Base-by-base conservation (phyloP, 306 rosid genomes). In the Lathyrus oleraceus region DNA sequence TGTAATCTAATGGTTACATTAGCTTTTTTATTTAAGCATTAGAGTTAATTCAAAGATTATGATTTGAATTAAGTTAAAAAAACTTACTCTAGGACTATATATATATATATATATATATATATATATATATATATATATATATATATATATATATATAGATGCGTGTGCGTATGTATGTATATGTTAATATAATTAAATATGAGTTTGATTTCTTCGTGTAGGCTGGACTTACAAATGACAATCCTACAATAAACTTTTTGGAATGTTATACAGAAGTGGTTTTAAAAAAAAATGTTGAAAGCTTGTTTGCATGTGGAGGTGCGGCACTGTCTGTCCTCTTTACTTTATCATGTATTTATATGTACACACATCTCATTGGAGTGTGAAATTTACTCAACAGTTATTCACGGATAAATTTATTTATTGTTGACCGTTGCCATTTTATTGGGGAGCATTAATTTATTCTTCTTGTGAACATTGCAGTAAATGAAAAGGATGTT, bases 241-340 rank as follows among this genome's bases (percentile, higher is more conserved):
- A 60, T 67, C 96, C 95, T 23, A 82, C 90, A 4, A 40, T 78
- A 47, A 53, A 74, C 52, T 90, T 85, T 67, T 77, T 94, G 81
- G 85, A 94, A 84, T 87, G 83, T 79, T 83, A 81, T 58, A 81
- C 92, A 47, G 74, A 84, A 60, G 75, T 56, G 59, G 94, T 83
- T 64, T 84, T 94, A 38, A 85, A 79, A 56, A 80, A 77, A 76
- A 87, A 86, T 79, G 73, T 88, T 40, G 98, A 94, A 82, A 90
- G 87, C 76, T 76, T 94, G 62, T 94, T 88, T 87, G 96, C 97
- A 35, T 90, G 96, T 59, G 89, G 88, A 88, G 98, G 98, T 90
- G 61, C 28, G 61, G 17, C 51, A 25, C 53, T 16, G 53, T 68
- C 38, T 48, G 2, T 56, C 30, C 23, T 72, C 36, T 57, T 5